A percentile compares a stretch with the other conserved stretches of the same genome.
Evolutionary conservation across 202 grass and related monocot genomes (phyloP).

Genomic region (Setaria viridis): DNA sequence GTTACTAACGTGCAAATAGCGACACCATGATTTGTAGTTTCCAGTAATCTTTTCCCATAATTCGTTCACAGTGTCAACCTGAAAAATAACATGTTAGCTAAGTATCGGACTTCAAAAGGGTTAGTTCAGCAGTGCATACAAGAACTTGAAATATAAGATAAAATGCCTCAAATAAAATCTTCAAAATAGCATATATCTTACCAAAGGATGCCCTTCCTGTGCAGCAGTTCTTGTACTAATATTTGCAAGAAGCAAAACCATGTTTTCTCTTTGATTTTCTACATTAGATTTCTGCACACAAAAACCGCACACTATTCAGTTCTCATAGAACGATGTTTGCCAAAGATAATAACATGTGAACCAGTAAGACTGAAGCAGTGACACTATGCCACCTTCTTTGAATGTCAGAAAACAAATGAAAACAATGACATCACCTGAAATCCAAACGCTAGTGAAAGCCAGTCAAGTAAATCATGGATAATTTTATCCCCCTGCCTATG

Average conservation of each 20-base stretch:
- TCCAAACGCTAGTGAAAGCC: slow-evolving; percentile 84
- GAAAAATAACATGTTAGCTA: slow-evolving; percentile 42
- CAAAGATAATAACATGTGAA: slow-evolving; percentile 32
- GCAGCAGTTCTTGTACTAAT: slow-evolving; percentile 57
- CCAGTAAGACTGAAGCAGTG: slow-evolving; percentile 8
- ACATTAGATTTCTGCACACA: slow-evolving; percentile 79
- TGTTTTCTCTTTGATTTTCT: slow-evolving; percentile 95
- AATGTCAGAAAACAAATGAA: slow-evolving; percentile 26
- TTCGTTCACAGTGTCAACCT: slow-evolving; percentile 62
- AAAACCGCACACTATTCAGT: slow-evolving; percentile 1
- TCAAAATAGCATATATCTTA: slow-evolving; percentile 48
- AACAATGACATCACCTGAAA: slow-evolving; percentile 72
- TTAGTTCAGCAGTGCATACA: not conserved
- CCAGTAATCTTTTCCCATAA: slow-evolving; percentile 71
- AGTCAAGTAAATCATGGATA: slow-evolving; percentile 84
- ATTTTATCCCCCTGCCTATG: slow-evolving; percentile 45
- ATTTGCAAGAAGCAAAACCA: slow-evolving; percentile 94
- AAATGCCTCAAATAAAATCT: not conserved
- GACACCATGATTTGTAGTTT: slow-evolving; percentile 91
- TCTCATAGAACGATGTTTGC: slow-evolving; percentile 23
- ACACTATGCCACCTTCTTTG: not conserved
- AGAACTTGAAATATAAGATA: slow-evolving; percentile 32
- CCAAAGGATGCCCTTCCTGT: slow-evolving; percentile 56
- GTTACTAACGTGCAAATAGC: slow-evolving; percentile 68
- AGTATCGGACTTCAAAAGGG: slow-evolving; percentile 41